These are phyloP conservation scores for Phialocephala subalpina DNA, from an alignment of 2,329 filamentous ascomycete species.

Conservation along the genomic window DNA sequence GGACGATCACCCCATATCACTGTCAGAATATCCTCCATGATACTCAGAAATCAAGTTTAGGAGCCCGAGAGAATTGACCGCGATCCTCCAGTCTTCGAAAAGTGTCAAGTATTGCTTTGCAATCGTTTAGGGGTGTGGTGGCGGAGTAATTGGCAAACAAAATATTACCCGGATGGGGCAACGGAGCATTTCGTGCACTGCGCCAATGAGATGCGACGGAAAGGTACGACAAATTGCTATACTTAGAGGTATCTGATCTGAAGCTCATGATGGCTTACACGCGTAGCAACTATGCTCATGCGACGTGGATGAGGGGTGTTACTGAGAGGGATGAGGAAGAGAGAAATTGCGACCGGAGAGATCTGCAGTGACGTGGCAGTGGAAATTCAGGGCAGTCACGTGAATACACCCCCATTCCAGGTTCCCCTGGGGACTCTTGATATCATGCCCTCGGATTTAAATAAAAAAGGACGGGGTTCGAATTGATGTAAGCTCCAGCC, in stretches of 20 bases:
- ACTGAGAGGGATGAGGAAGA: neutral
- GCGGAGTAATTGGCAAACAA: neutral
- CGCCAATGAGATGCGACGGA: neutral
- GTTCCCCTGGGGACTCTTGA: too few species aligned
- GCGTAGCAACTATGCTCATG: neutral
- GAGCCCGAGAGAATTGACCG: constrained; percentile 9
- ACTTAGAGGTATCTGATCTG: neutral
- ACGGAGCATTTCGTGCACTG: neutral
- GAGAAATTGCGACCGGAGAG: neutral
- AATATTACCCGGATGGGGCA: constrained; percentile 8
- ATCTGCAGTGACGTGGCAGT: neutral
- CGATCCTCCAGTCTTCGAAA: neutral
- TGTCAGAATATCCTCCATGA: constrained; percentile 5
- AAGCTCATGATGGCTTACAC: neutral
- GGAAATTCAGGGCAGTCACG: neutral
- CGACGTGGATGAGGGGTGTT: neutral
- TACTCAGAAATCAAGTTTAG: neutral
- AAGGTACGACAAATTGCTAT: neutral
- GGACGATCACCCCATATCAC: constrained; percentile 1
- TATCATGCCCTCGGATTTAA: too few species aligned
- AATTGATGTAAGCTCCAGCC: too few species aligned
- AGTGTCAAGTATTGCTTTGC: neutral
- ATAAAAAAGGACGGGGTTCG: too few species aligned
- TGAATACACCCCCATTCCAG: too few species aligned
- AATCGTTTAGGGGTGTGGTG: neutral